Evolutionary conservation across 805 yeast genomes (phyloP).

Genomic region (Allodekkera sacchari): DNA sequence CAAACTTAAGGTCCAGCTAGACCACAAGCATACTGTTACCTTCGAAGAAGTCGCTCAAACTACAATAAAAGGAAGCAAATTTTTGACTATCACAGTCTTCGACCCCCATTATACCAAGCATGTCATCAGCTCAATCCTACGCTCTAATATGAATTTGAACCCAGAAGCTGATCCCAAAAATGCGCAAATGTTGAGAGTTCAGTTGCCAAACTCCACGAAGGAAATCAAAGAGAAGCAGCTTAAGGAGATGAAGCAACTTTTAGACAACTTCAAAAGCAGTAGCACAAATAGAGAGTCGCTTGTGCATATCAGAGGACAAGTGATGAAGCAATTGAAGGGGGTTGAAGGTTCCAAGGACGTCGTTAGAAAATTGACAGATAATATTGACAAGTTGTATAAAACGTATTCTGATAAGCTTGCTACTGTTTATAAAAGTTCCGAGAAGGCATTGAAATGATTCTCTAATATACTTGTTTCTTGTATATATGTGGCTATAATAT

Average conservation of each 20-base stretch:
- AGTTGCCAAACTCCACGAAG: slow-evolving; percentile 67
- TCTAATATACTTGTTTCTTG: slow-evolving; percentile 1
- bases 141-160: slow-evolving; percentile 61
- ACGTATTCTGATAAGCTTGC: slow-evolving; percentile 49
- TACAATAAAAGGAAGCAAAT: slow-evolving; percentile 51
- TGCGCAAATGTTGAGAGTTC: slow-evolving; percentile 63
- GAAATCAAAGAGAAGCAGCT: slow-evolving; percentile 50
- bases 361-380: slow-evolving; percentile 45
- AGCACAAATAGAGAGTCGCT: slow-evolving; percentile 39
- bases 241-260: slow-evolving; percentile 56
- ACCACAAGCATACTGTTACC: slow-evolving; percentile 33
- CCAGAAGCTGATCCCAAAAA: slow-evolving; percentile 72
- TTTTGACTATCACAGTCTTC: slow-evolving; percentile 71
- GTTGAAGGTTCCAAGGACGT: slow-evolving; percentile 42
- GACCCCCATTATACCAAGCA: slow-evolving; percentile 70
- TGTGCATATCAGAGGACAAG: slow-evolving; percentile 48
- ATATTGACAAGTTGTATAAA: slow-evolving; percentile 66
- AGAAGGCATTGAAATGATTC: slow-evolving; percentile 24
- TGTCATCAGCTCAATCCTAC: slow-evolving; percentile 63
- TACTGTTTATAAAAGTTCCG: slow-evolving; percentile 48
- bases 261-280: slow-evolving; percentile 54
- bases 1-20: slow-evolving; percentile 40
- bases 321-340: slow-evolving; percentile 44
- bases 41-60: slow-evolving; percentile 68
- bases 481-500: slow-evolving; percentile 3